Base-by-base conservation (phyloP, 2,329 filamentous ascomycete genomes). In the Cordyceps militaris region DNA sequence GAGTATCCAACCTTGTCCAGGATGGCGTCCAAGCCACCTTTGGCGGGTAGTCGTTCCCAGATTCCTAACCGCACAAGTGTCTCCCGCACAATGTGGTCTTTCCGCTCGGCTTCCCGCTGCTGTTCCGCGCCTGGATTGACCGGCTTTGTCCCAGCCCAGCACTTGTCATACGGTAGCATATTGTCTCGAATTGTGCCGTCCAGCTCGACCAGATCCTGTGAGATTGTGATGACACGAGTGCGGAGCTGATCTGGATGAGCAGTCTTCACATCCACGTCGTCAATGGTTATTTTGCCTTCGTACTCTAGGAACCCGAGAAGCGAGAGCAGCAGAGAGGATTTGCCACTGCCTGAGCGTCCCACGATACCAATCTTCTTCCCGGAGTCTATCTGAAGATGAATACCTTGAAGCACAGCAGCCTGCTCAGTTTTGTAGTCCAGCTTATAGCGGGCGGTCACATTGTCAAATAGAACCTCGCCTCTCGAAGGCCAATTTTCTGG, bases 301-400 rank as follows among this genome's bases (percentile, higher is more conserved):
- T 75, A 79, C 66, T 87, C 84, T 8, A 89, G 72, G 72, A 89
- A 88, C 26, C 86, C 83, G 76, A 89, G 88, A 1, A 89, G 71
- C 0, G 86, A 84, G 0, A 88, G 74, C 0, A 85, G 87, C 5
- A 89, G 71, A 0, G 82, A 85, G 0, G 83, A 86, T 70, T 89
- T 89, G 44, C 86, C 86, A 0, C 85, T 85, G 3, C 86, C 86
- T 0, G 86, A 89, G 21, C 86, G 79, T 11, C 86, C 86, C 3
- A 89, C 84, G 2, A 88, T 81, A 24, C 85, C 85, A 21, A 89
- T 73, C 7, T 86, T 76, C 69, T 88, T 79, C 61, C 83, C 83
- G 40, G 77, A 74, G 40, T 82, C 74, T 21, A 88, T 77, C n/a
- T 67, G 72, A 69, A 89, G 88, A 5, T 73, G 80, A 11, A 89